phyloP scores from a whole-genome alignment of 331 rosid genomes.

The Arachis monticola region DNA sequence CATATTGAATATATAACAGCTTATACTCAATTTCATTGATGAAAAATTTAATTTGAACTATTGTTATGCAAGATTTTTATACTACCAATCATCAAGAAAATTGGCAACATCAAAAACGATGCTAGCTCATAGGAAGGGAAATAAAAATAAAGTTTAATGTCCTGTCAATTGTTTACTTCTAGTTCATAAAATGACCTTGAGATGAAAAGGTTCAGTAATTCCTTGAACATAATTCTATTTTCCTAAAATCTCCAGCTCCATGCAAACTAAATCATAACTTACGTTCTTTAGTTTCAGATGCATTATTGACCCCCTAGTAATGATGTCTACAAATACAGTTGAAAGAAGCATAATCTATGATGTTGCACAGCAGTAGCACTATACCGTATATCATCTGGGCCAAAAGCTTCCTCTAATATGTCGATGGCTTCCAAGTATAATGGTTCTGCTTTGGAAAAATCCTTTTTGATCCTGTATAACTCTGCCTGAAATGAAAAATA shows the following conservation, averaged over 20 bases:
- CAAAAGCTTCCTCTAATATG: conserved; percentile 80
- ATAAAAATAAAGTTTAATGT: conserved; percentile 2
- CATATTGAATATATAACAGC: not conserved
- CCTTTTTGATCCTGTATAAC: conserved; percentile 80
- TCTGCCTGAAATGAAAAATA: conserved; percentile 70
- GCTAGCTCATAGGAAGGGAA: conserved; percentile 9
- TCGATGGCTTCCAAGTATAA: conserved; percentile 78
- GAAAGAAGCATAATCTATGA: conserved; percentile 29
- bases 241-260: conserved; percentile 13
- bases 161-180: not conserved
- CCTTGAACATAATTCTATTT: not conserved
- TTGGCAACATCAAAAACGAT: conserved; percentile 19
- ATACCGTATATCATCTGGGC: conserved; percentile 86
- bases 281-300: conserved; percentile 8
- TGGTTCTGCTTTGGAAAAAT: conserved; percentile 83
- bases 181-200: conserved; percentile 1
- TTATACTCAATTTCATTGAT: not conserved
- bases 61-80: conserved; percentile 10
- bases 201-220: conserved; percentile 8
- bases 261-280: conserved; percentile 22
- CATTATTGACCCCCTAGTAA: conserved; percentile 4
- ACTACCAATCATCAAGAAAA: conserved; percentile 22
- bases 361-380: conserved; percentile 28
- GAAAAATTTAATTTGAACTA: conserved; percentile 8
- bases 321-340: conserved; percentile 14